Evolutionary conservation across 768 basidiomycete species (phyloP).

Genomic region (Boletus vermiculosoides): DNA sequence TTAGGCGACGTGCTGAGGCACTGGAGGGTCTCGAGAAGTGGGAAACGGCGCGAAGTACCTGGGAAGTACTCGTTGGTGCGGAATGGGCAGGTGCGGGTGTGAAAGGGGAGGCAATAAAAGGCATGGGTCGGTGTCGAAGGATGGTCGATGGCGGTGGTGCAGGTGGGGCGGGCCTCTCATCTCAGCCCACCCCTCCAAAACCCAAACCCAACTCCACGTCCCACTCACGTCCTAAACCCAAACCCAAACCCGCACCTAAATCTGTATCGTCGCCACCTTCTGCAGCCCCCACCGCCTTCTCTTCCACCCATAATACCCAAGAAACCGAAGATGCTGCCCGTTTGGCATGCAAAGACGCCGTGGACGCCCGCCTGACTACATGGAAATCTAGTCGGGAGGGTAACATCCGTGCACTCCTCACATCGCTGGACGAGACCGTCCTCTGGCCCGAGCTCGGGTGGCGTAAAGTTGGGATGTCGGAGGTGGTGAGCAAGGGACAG

Average conservation of each 20-base stretch:
- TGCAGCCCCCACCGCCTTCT: constrained; percentile 53
- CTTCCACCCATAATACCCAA: constrained; percentile 54
- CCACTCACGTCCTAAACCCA: constrained; percentile 12
- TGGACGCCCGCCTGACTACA: constrained; percentile 65
- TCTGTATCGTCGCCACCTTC: constrained; percentile 48
- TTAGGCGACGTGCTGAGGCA: constrained; percentile 79
- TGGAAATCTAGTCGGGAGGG: constrained; percentile 93
- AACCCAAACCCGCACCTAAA: constrained; percentile 10
- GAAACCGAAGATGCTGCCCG: constrained; percentile 77
- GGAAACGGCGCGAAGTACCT: constrained; percentile 73
- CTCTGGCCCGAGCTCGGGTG: constrained; percentile 82
- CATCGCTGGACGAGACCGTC: constrained; percentile 72
- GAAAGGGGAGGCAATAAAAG: constrained; percentile 68
- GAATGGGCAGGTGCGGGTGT: constrained; percentile 52
- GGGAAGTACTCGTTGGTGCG: constrained; percentile 66
- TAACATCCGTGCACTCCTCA: constrained; percentile 87
- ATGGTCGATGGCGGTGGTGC: constrained; percentile 44
- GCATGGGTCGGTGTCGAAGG: constrained; percentile 69
- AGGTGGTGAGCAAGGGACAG: constrained; percentile 78
- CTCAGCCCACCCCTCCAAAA: neutral
- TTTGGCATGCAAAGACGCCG: constrained; percentile 71
- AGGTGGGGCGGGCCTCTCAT: neutral
- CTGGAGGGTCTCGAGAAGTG: constrained; percentile 88
- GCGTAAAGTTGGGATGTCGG: constrained; percentile 84
- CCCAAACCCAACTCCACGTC: neutral